phyloP scores from a whole-genome alignment of 768 basidiomycete species.

The Xerocomellus dryophilus region DNA sequence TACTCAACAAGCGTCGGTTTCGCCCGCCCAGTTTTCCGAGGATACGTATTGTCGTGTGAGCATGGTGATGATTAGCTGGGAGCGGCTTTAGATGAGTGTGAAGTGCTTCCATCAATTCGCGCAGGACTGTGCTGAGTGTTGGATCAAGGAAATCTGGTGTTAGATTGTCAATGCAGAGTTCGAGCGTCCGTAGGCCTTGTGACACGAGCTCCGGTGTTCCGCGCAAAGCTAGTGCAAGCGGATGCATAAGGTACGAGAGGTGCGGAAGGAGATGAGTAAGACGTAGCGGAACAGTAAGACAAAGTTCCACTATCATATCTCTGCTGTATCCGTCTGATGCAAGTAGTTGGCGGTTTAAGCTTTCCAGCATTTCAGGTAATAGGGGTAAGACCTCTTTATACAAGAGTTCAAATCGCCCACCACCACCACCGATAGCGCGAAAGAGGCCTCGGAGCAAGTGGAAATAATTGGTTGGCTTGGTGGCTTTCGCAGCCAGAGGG shows the following conservation, averaged over 20 bases:
- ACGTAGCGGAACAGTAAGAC: conserved; percentile 92
- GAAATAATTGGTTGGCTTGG: conserved; percentile 90
- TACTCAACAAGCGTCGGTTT: conserved; percentile 81
- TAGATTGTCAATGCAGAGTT: conserved; percentile 98
- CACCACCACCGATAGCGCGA: conserved; percentile 87
- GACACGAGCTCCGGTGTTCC: conserved; percentile 88
- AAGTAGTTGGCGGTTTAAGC: conserved; percentile 83
- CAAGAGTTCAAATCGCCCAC: conserved; percentile 87
- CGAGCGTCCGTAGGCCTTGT: conserved; percentile 93
- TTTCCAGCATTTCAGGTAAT: conserved; percentile 95
- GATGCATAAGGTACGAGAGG: conserved; percentile 93
- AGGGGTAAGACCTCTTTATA: conserved; percentile 97
- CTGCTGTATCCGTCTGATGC: conserved; percentile 77
- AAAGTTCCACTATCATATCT: conserved; percentile 96
- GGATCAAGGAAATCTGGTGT: conserved; percentile 98
- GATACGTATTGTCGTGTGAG: conserved; percentile 94
- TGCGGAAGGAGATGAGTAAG: conserved; percentile 95
- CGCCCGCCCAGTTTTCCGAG: conserved; percentile 94
- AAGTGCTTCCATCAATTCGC: conserved; percentile 92
- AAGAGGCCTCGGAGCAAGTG: conserved; percentile 90
- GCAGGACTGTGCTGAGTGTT: conserved; percentile 85
- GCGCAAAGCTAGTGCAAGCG: conserved; percentile 84
- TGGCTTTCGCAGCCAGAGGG: conserved; percentile 86
- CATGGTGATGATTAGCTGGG: conserved; percentile 83
- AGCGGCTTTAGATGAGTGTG: conserved; percentile 88